Evolutionary conservation across 192 early-diverging fungal species (phyloP).

Genomic region (Coemansia sp.): DNA sequence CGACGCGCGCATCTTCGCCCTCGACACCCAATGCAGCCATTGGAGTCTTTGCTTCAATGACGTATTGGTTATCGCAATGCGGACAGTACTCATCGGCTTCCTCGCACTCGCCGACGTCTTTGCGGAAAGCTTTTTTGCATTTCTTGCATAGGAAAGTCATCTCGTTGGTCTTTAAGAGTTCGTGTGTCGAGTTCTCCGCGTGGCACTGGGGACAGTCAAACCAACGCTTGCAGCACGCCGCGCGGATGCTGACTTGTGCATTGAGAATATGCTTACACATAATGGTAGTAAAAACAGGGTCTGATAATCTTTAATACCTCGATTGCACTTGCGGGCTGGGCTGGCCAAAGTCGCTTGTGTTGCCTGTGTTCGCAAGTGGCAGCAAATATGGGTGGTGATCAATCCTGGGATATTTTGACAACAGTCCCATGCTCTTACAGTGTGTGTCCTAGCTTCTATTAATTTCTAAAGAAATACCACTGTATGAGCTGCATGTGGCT

Average conservation of each 20-base stretch:
- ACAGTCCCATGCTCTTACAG: neutral
- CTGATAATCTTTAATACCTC: neutral
- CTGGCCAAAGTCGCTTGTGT: neutral
- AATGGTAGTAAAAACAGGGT: neutral
- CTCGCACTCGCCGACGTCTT: conserved; percentile 82
- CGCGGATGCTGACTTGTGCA: conserved; percentile 91
- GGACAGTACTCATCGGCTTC: conserved; percentile 98
- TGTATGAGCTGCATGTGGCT: neutral
- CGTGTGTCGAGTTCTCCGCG: conserved; percentile 72
- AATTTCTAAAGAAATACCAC: too few species aligned
- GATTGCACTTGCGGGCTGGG: neutral
- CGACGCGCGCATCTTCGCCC: conserved; percentile 86
- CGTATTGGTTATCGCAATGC: conserved; percentile 96
- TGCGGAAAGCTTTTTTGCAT: conserved; percentile 97
- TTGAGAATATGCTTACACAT: conserved; percentile 99
- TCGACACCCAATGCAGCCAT: conserved; percentile 84
- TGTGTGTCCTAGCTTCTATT: neutral
- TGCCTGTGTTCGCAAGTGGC: neutral
- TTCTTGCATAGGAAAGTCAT: conserved; percentile 98
- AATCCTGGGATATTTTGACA: neutral
- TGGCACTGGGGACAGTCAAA: conserved; percentile 98
- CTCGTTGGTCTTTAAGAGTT: conserved; percentile 75
- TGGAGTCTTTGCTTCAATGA: conserved; percentile 89
- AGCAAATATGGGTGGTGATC: conserved; percentile 2
- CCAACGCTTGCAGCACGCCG: conserved; percentile 93